Evolutionary conservation across 495 filamentous ascomycete species (phyloP).

Genomic region (Xanthoparmelia taractica): DNA sequence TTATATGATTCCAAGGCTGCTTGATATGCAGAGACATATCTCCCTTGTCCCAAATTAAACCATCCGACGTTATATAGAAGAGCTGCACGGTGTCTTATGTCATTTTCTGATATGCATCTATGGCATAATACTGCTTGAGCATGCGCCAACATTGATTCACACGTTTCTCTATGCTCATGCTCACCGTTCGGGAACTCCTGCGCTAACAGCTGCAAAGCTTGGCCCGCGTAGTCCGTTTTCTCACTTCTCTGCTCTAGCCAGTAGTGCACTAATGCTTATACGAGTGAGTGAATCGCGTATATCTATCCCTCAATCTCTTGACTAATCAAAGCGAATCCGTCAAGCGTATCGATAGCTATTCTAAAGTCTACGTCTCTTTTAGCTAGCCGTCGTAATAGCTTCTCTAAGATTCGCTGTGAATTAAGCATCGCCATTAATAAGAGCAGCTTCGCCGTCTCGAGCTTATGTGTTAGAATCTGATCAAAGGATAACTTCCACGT

Average conservation of each 20-base stretch:
- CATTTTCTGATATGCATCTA: not conserved
- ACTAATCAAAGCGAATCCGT: conserved; percentile 1
- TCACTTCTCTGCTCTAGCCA: conserved; percentile 6
- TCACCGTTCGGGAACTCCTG: conserved; percentile 1
- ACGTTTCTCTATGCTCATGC: conserved; percentile 6
- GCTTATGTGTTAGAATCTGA: not conserved
- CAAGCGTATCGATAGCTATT: not conserved
- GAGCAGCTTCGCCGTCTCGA: too few relatives aligned
- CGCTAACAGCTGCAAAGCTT: conserved; percentile 11
- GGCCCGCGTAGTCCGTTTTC: not conserved
- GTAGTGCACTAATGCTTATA: conserved; percentile 3
- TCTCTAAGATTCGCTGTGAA: too few relatives aligned
- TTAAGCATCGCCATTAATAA: too few relatives aligned
- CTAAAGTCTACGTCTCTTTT: not conserved
- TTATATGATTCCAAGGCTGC: not conserved
- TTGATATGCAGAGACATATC: not conserved
- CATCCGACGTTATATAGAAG: not conserved
- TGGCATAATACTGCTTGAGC: conserved; percentile 10
- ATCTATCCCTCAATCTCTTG: conserved; percentile 3
- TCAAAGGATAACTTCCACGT: not conserved
- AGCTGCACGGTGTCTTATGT: not conserved
- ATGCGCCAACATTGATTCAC: conserved; percentile 9
- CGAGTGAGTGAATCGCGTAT: conserved; percentile 5
- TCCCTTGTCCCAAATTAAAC: not conserved
- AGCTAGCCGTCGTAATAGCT: not conserved